phyloP scores from a whole-genome alignment of 352 stramenopile genomes.

The Thraustotheca clavata region DNA sequence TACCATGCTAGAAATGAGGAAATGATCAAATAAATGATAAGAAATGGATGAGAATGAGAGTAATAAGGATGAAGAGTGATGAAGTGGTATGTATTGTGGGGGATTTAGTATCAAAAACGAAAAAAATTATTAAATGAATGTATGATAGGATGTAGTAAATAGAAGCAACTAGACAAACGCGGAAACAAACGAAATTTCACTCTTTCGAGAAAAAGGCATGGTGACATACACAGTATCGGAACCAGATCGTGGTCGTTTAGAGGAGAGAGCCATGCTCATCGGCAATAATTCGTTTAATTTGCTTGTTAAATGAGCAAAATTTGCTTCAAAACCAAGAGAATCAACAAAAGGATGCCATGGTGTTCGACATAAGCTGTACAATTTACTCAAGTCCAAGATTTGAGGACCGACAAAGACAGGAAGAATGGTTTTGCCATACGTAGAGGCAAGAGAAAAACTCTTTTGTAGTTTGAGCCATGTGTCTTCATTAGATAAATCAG shows the following conservation, averaged over 20 bases:
- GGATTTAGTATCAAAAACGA: no score
- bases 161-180: background rate
- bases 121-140: no score
- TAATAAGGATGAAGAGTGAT: no score
- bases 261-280: background rate
- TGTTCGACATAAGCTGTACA: slow-evolving; percentile 60
- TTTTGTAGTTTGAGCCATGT: slow-evolving; percentile 29
- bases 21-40: background rate
- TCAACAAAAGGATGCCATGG: slow-evolving; percentile 64
- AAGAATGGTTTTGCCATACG: slow-evolving; percentile 33
- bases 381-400: slow-evolving; percentile 60
- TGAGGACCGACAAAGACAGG: slow-evolving; percentile 47
- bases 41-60: no score
- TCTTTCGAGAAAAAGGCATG: background rate
- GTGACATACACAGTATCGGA: background rate
- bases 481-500: background rate
- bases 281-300: background rate
- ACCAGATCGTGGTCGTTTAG: background rate
- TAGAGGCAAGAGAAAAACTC: slow-evolving; percentile 24
- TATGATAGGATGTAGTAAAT: no score
- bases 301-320: background rate
- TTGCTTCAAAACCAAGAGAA: slow-evolving; percentile 26
- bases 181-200: background rate
- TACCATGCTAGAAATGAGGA: background rate
- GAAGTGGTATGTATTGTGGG: no score